Conservation (phyloP, 1,139 yeast genomes). For the Suhomyces atakaporum region DNA sequence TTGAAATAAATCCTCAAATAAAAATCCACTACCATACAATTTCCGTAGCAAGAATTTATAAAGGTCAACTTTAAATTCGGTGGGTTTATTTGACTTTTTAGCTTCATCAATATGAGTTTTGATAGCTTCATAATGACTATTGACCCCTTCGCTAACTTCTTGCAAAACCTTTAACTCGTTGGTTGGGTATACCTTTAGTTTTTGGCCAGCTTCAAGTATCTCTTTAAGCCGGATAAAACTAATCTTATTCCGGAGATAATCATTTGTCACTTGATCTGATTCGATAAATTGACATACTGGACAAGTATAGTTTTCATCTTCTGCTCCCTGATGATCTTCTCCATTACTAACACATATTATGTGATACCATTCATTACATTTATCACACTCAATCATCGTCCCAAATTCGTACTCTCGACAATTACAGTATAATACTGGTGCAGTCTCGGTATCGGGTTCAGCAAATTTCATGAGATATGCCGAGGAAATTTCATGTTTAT, state of each 20-base stretch:
- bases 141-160: constrained; percentile 27
- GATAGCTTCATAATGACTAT: constrained; percentile 14
- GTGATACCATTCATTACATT: constrained; percentile 83
- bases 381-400: constrained; percentile 77
- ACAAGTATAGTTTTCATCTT: constrained; percentile 56
- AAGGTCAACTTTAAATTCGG: constrained; percentile 25
- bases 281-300: constrained; percentile 57
- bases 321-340: constrained; percentile 29
- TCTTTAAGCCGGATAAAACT: constrained; percentile 22
- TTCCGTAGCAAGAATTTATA: constrained; percentile 34
- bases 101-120: constrained; percentile 18
- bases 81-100: constrained; percentile 12
- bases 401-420: constrained; percentile 73
- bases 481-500: constrained; percentile 35
- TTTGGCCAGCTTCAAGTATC: constrained; percentile 30
- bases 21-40: constrained; percentile 36
- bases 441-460: constrained; percentile 18
- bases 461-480: constrained; percentile 24
- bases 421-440: constrained; percentile 53
- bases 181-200: constrained; percentile 39
- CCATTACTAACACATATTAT: constrained; percentile 58
- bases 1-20: constrained; percentile 26
- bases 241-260: constrained; percentile 22
- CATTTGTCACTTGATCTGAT: constrained; percentile 21
- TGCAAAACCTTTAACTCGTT: constrained; percentile 36